Evolutionary conservation across 345 rosid species (phyloP).

Genomic region (Lumnitzera littorea): DNA sequence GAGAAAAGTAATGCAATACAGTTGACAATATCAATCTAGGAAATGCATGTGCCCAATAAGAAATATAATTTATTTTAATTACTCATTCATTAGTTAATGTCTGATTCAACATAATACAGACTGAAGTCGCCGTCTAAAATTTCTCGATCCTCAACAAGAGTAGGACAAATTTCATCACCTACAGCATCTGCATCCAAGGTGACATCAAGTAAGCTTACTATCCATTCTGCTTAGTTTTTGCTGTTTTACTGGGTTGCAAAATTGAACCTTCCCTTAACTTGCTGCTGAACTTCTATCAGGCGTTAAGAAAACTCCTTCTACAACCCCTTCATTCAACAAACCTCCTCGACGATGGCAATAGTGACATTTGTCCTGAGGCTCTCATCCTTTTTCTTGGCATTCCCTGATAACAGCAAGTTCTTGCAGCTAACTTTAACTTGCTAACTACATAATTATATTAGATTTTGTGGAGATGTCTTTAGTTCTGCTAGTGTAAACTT

Average conservation of each 20-base stretch:
- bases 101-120: conserved; percentile 14
- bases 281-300: conserved; percentile 22
- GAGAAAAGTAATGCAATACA: too few relatives aligned
- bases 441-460: too few relatives aligned
- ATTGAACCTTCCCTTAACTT: not conserved
- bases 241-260: not conserved
- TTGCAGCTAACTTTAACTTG: too few relatives aligned
- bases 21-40: too few relatives aligned
- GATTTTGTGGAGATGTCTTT: too few relatives aligned
- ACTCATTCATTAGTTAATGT: too few relatives aligned
- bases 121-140: conserved; percentile 11
- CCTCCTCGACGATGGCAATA: conserved; percentile 42
- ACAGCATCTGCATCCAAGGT: conserved; percentile 12
- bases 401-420: too few relatives aligned
- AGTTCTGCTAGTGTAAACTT: too few relatives aligned
- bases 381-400: too few relatives aligned
- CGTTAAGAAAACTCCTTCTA: conserved; percentile 23
- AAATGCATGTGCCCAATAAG: too few relatives aligned
- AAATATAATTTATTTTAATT: too few relatives aligned
- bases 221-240: not conserved
- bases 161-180: conserved; percentile 16
- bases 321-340: conserved; percentile 23
- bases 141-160: conserved; percentile 26
- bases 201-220: conserved; percentile 10
- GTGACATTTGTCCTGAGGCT: not conserved